phyloP scores from a whole-genome alignment of 2,329 filamentous ascomycete species.

The Xylariales sp. region DNA sequence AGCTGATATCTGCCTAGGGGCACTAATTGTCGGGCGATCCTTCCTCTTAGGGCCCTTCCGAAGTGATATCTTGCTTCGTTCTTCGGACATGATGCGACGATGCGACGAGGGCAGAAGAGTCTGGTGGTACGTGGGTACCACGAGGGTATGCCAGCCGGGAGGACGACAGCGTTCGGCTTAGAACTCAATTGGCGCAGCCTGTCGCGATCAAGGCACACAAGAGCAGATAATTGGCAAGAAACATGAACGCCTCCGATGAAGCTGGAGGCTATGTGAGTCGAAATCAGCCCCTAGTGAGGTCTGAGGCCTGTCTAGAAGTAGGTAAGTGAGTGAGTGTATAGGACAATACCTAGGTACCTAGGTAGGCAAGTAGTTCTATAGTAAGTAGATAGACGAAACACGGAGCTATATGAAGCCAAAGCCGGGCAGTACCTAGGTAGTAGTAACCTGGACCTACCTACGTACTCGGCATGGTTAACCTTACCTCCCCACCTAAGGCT shows the following conservation, averaged over 20 bases:
- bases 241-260: not conserved
- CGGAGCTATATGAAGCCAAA: constrained; percentile 5
- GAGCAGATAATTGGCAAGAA: not conserved
- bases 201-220: not conserved
- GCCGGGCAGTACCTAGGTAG: too few relatives aligned
- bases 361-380: too few relatives aligned
- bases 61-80: constrained; percentile 71
- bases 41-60: constrained; percentile 71
- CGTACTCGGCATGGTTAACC: too few relatives aligned
- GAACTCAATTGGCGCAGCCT: constrained; percentile 9
- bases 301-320: too few relatives aligned
- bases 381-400: constrained; percentile 14
- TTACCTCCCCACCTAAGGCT: too few relatives aligned
- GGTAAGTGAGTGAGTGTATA: too few relatives aligned
- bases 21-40: constrained; percentile 70
- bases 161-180: constrained; percentile 1
- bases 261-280: constrained; percentile 3
- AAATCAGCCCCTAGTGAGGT: not conserved
- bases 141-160: constrained; percentile 4
- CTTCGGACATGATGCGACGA: constrained; percentile 65
- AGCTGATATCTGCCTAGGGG: constrained; percentile 71
- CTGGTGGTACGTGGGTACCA: not conserved
- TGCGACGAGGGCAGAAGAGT: not conserved
- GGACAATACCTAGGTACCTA: too few relatives aligned
- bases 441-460: too few relatives aligned